Evolutionary conservation across 2,329 filamentous ascomycete genomes (phyloP), one percentile per base, ranked within the genome.

Genomic region (Trematosphaeria pertusa): DNA sequence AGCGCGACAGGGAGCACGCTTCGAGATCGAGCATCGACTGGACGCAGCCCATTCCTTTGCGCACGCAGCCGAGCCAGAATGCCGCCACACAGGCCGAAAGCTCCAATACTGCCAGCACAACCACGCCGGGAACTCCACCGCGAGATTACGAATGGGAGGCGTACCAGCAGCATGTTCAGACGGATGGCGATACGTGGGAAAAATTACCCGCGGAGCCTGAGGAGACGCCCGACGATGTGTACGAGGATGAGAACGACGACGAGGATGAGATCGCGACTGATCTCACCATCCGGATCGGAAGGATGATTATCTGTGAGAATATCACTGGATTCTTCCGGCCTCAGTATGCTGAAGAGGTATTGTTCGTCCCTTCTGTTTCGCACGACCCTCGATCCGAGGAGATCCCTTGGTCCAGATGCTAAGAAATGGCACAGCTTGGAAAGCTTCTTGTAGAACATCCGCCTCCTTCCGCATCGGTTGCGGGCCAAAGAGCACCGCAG

Each of bases 271-370:
- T 70, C 39, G 66, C 66, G 20, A 70, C 66, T 2, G 69, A 72
- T 57, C 60, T 71, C 26, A 71, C 67, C 12, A 70, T 72, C 44
- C 62, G 67, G 9, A 71, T 71, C 36, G 69, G 69, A 18, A 62
- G 68, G 44, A 71, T 72, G 69, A 70, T 72, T 26, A 70, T 72
- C n/a, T 70, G 67, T 48, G 68, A 72, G 35, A 72, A 70, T 20
- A 64, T 71, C 31, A 69, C 67, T 49, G 69, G 68, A 30, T 70
- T 71, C 42, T 71, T 71, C 39, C 67, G 67, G 28, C 68, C 68
- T 44, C 69, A 72, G 47, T 72, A 72, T 54, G 69, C 68, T 43
- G 68, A 72, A 69, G 69, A 72, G 65, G 69, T 71, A 70, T 46
- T 59, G 43, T 60, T 41, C 37, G n/a, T n/a, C n/a, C n/a, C n/a